Evolutionary conservation across 495 filamentous ascomycete genomes (phyloP).

Genomic region (Friedmanniomyces endolithicus): DNA sequence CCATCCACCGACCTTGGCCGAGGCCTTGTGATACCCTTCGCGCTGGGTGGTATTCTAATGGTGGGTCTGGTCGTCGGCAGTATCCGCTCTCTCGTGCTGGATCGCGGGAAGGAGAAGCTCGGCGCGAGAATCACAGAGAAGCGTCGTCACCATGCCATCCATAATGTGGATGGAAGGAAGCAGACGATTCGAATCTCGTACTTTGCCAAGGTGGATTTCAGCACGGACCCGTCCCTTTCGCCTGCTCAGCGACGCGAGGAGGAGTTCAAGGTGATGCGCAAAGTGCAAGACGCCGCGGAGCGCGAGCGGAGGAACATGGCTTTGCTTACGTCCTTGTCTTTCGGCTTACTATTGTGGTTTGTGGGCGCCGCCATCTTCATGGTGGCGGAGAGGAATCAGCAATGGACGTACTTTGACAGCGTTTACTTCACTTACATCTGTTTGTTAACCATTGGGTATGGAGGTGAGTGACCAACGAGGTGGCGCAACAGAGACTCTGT

Average conservation of each 20-base stretch:
- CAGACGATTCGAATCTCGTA: slow-evolving; percentile 40
- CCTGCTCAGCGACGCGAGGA: slow-evolving; percentile 53
- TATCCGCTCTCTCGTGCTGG: slow-evolving; percentile 66
- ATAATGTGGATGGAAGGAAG: slow-evolving; percentile 37
- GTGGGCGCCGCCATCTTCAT: slow-evolving; percentile 64
- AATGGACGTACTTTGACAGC: slow-evolving; percentile 69
- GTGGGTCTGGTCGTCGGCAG: slow-evolving; percentile 72
- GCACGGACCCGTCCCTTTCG: slow-evolving; percentile 21
- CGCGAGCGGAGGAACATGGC: slow-evolving; percentile 54
- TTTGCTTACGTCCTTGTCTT: slow-evolving; percentile 47
- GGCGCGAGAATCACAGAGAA: slow-evolving; percentile 58
- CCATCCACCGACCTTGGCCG: slow-evolving; percentile 51
- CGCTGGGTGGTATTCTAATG: slow-evolving; percentile 66
- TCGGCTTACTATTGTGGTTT: slow-evolving; percentile 67
- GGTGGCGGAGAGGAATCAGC: slow-evolving; percentile 40
- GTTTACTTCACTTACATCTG: slow-evolving; percentile 73
- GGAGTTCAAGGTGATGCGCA: slow-evolving; percentile 76
- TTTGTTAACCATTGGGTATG: slow-evolving; percentile 77
- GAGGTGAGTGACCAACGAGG: slow-evolving; percentile 22
- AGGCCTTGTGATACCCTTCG: slow-evolving; percentile 63
- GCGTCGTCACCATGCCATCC: slow-evolving; percentile 45
- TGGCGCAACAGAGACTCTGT: no score
- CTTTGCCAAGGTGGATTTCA: slow-evolving; percentile 29
- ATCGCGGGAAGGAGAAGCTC: slow-evolving; percentile 60
- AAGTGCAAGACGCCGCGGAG: slow-evolving; percentile 39